Base-by-base conservation (phyloP, 2,329 filamentous ascomycete genomes). In the Botrytis porri region DNA sequence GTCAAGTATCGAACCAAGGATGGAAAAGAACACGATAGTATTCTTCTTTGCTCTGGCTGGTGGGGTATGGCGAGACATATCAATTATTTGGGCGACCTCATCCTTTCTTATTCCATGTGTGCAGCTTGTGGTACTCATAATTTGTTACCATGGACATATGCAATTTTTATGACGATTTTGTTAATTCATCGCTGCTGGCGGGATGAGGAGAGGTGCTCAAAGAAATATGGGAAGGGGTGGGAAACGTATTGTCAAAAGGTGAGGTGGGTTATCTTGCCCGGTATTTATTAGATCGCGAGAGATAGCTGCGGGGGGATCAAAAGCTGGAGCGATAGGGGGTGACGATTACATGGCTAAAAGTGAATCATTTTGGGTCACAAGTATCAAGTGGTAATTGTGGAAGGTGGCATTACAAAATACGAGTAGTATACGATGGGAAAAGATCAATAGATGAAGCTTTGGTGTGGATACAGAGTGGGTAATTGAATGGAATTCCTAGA, bases 181-280 rank as follows among this genome's bases (percentile, higher is more conserved):
- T 79, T 86, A 6, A 76, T 85, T 8, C 84, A 86, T 76, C 81
- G 85, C 9, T 85, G 84, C 63, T 80, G 82, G 48, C 80, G 84
- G 16, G 85, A 86, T 66, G 85, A 86, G 76, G 80, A 81, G 69
- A 79, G 84, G 14, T 85, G 84, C 59, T 80, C 78, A 3, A 80
- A 77, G 32, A 86, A 86, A 74, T 86, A 86, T 71, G 84, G 85
- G 3, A 76, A 80, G 4, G 79, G 80, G 1, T 86, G 85, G 85
- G 78, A 81, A 12, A 80, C 81, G 61, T 86, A 86, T 75, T 84
- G 83, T 74, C 74, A 73, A 32, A 80, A 76, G 7, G 84, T 86
- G 5, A 80, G 75, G 16, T 86, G 82, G 81, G 81, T 83, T 37
- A 79, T 84, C 82, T 7, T 87, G 83, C 75, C 83, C 83, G 78